These are phyloP conservation scores for Caryopteris hybrid DNA, from an alignment of 305 asterid genomes.

Conservation along the genomic window DNA sequence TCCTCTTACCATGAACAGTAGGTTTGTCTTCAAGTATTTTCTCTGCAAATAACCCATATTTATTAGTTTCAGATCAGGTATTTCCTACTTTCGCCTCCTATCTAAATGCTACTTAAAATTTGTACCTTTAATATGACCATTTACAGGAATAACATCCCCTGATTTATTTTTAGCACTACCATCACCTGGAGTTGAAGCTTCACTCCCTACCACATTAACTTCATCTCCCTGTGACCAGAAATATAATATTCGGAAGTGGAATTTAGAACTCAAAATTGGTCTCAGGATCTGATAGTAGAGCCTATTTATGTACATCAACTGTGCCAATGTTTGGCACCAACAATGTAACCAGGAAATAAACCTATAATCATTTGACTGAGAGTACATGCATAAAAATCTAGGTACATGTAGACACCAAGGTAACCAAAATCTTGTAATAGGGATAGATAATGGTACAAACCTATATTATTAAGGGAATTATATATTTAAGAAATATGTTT, in stretches of 20 bases:
- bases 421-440: neutral
- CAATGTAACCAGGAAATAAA: neutral
- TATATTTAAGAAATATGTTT: neutral
- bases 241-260: neutral
- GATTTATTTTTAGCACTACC: constrained; percentile 32
- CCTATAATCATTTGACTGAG: neutral
- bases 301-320: neutral
- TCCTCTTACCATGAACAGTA: constrained; percentile 49
- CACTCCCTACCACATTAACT: constrained; percentile 28
- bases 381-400: neutral
- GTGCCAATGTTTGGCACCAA: neutral
- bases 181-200: constrained; percentile 36
- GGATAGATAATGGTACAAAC: neutral
- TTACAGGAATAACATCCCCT: constrained; percentile 24
- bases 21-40: constrained; percentile 45
- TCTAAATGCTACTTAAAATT: constrained; percentile 26
- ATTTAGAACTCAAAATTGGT: constrained; percentile 8
- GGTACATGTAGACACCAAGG: neutral
- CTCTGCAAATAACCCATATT: constrained; percentile 33
- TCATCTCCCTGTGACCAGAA: constrained; percentile 61
- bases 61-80: constrained; percentile 30
- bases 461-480: neutral
- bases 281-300: neutral
- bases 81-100: constrained; percentile 32
- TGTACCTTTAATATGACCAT: constrained; percentile 39